Percentiles rank a stretch among this genome's conserved stretches.
Evolutionary conservation across 2,329 filamentous ascomycete species (phyloP).

Genomic region (Curvularia sp.): DNA sequence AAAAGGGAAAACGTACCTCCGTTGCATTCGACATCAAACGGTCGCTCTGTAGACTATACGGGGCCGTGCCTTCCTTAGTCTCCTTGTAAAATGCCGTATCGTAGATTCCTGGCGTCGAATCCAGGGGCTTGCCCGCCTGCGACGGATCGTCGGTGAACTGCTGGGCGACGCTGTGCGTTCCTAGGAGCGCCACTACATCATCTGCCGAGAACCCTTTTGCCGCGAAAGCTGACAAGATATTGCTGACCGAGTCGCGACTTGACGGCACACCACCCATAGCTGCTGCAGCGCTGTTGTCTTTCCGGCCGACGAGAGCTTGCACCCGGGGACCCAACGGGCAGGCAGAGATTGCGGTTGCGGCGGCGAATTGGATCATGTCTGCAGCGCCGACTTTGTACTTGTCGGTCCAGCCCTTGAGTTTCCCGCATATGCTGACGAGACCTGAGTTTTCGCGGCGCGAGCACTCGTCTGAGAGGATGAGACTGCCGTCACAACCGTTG

Average conservation of each 20-base stretch:
- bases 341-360: conserved; percentile 28
- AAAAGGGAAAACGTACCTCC: conserved; percentile 13
- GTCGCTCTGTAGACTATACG: conserved; percentile 35
- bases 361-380: conserved; percentile 41
- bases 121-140: conserved; percentile 33
- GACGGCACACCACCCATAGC: conserved; percentile 22
- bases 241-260: conserved; percentile 24
- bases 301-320: conserved; percentile 30
- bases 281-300: conserved; percentile 27
- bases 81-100: conserved; percentile 42
- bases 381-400: conserved; percentile 47
- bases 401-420: conserved; percentile 48
- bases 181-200: conserved; percentile 46
- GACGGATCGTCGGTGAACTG: conserved; percentile 37
- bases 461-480: conserved; percentile 37
- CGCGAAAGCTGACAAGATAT: conserved; percentile 32
- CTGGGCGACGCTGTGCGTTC: conserved; percentile 39
- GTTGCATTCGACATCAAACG: conserved; percentile 28
- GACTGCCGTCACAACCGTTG: conserved; percentile 37
- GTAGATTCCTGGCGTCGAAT: conserved; percentile 39
- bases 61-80: conserved; percentile 35
- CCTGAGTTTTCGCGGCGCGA: conserved; percentile 52
- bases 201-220: conserved; percentile 37
- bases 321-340: conserved; percentile 36
- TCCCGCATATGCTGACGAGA: conserved; percentile 51